Conservation (phyloP, 768 basidiomycete genomes). For the Hygrophorus russula region DNA sequence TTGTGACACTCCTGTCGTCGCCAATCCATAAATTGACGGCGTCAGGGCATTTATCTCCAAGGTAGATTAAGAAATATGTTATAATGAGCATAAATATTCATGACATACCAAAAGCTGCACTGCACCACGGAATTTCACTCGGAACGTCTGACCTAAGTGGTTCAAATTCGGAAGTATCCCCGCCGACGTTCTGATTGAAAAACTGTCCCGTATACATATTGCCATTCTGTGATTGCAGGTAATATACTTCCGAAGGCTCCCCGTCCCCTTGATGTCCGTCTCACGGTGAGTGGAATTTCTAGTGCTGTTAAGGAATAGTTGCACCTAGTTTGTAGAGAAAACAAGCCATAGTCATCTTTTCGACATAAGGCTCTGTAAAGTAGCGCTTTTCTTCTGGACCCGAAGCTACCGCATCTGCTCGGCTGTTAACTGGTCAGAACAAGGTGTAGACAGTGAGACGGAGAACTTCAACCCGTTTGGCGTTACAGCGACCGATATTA, state of each 20-base stretch:
- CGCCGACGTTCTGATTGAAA: slow-evolving; percentile 19
- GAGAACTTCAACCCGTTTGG: slow-evolving; percentile 61
- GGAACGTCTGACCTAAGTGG: slow-evolving; percentile 57
- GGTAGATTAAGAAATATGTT: not conserved
- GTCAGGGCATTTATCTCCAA: slow-evolving; percentile 55
- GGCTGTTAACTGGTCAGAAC: slow-evolving; percentile 25
- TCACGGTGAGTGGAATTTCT: not conserved
- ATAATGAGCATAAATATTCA: not conserved
- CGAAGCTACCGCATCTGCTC: slow-evolving; percentile 62
- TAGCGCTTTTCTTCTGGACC: slow-evolving; percentile 45
- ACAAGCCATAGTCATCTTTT: slow-evolving; percentile 53
- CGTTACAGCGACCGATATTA: slow-evolving; percentile 69
- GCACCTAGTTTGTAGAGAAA: slow-evolving; percentile 31
- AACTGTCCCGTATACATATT: slow-evolving; percentile 54
- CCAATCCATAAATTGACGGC: slow-evolving; percentile 95
- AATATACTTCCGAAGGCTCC: slow-evolving; percentile 32
- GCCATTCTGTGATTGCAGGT: slow-evolving; percentile 89
- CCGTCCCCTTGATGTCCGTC: slow-evolving; percentile 3
- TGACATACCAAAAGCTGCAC: slow-evolving; percentile 61
- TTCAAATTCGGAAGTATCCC: slow-evolving; percentile 46
- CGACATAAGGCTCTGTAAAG: slow-evolving; percentile 66
- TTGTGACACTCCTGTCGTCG: slow-evolving; percentile 62
- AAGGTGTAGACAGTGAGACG: not conserved
- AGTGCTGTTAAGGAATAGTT: slow-evolving; percentile 7
- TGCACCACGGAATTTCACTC: slow-evolving; percentile 60